Conservation (phyloP, 1,139 yeast genomes). For the Pichia norvegensis region DNA sequence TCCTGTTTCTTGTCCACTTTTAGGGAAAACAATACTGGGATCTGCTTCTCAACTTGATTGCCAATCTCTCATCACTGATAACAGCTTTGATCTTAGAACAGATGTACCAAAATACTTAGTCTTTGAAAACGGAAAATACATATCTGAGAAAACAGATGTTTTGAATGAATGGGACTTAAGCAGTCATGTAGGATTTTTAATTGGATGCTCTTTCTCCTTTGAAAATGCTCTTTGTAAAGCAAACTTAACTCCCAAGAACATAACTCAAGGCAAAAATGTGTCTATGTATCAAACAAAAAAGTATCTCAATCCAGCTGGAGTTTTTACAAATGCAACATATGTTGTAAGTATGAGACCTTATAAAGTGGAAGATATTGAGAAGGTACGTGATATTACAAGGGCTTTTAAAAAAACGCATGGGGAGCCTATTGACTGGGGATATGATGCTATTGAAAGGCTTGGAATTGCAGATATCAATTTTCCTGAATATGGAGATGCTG, state of each 20-base stretch:
- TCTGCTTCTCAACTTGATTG: neutral
- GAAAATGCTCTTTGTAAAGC: conserved; percentile 1
- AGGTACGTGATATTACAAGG: conserved; percentile 4
- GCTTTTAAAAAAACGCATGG: conserved; percentile 4
- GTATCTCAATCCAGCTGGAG: conserved; percentile 2
- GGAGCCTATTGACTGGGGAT: conserved; percentile 10
- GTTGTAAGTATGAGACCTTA: conserved; percentile 9
- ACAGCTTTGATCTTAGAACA: conserved; percentile 3
- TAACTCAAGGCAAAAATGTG: neutral
- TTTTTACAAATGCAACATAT: conserved; percentile 1
- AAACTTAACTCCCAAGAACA: conserved; percentile 3
- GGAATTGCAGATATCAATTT: neutral
- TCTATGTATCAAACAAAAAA: conserved; percentile 7
- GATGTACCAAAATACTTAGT: conserved; percentile 6
- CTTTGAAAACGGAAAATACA: neutral
- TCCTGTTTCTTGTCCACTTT: conserved; percentile 7
- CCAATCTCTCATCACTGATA: neutral
- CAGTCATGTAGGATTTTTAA: conserved; percentile 5
- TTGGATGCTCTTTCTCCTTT: conserved; percentile 9
- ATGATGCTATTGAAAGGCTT: conserved; percentile 5
- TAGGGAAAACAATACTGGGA: conserved; percentile 5
- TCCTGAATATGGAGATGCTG: conserved; percentile 5
- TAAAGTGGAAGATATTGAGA: conserved; percentile 1
- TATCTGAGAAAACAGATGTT: neutral
- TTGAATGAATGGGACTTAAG: conserved; percentile 1